Evolutionary conservation across 1,284 basidiomycete genomes (phyloP), one percentile per base, ranked within the genome.

Genomic region (Abortiporus biennis): DNA sequence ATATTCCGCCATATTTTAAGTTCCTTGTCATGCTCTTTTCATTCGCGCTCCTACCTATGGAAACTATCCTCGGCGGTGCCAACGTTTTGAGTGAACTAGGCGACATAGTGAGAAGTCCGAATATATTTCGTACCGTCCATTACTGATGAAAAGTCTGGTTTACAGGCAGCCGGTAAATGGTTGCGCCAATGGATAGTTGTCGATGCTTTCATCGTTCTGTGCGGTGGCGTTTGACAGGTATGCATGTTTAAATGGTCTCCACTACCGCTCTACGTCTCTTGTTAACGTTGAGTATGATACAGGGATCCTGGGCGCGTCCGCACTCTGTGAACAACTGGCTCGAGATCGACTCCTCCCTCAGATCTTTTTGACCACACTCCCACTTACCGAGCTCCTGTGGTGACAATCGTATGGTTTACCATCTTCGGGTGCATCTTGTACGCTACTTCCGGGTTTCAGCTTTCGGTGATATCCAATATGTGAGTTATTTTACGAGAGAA

Each of bases 181-280:
- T 52, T 86, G 23, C 65, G 80, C 9, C 66, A 68, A 15, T 74
- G 72, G 68, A 65, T 85, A 4, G 77, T 76, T 1, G 64, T 75
- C 0, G 83, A 86, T 51, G 79, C 82, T 1, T 65, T 81, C 32
- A 55, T 80, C 3, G 83, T 85, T 13, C 66, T 87, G 2, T 78
- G 75, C 42, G 82, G 78, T 3, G 81, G 80, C 1, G 74, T 85
- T n/a, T 85, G 15, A 79, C 80, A 33, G 83, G 83, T 68, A 52
- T 37, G 20, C 42, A 34, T n/a, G n/a, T n/a, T n/a, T n/a, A n/a
- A n/a, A 9, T 17, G 22, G 22, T 39, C 31, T 22, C 17, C 15
- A 34, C 16, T 35, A 17, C 11, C 22, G 16, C 16, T 47, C 37
- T 35, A n/a, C 17, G n/a, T 22, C 39, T 15, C n/a, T n/a, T n/a